Conservation (phyloP, 805 yeast genomes). For the Candida odintsovae region DNA sequence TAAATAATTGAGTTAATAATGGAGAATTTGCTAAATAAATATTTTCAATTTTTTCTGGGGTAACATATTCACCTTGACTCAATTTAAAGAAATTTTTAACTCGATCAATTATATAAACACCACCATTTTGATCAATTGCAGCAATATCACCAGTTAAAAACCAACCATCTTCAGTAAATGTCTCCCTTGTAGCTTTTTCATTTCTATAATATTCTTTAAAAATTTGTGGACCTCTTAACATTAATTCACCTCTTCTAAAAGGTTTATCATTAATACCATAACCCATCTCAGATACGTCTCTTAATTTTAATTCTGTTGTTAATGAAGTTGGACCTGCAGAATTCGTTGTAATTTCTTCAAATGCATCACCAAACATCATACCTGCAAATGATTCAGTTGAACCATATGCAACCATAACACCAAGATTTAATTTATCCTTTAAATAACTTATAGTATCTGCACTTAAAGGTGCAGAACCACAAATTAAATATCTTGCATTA, state of each 20-base stretch:
- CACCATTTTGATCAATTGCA: constrained; percentile 42
- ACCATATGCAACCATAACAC: constrained; percentile 56
- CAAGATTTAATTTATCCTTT: constrained; percentile 46
- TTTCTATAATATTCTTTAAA: constrained; percentile 51
- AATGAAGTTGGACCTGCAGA: constrained; percentile 53
- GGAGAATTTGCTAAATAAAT: constrained; percentile 49
- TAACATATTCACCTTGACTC: constrained; percentile 60
- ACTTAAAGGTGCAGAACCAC: constrained; percentile 70
- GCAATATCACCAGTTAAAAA: constrained; percentile 66
- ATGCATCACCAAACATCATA: constrained; percentile 34
- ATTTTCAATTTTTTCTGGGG: constrained; percentile 72
- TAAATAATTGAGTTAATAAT: constrained; percentile 46
- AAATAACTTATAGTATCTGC: constrained; percentile 53
- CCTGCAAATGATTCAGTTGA: constrained; percentile 68
- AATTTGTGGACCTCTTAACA: constrained; percentile 59
- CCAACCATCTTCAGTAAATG: constrained; percentile 55
- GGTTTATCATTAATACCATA: constrained; percentile 33
- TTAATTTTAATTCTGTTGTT: constrained; percentile 48
- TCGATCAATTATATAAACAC: constrained; percentile 59
- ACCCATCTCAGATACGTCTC: constrained; percentile 58
- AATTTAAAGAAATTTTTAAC: constrained; percentile 74
- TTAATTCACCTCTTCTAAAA: constrained; percentile 50
- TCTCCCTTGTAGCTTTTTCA: constrained; percentile 45
- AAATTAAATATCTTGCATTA: constrained; percentile 30
- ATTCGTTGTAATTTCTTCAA: constrained; percentile 35